Conservation (phyloP, 2,329 filamentous ascomycete genomes). For the Aspergillus sp. region DNA sequence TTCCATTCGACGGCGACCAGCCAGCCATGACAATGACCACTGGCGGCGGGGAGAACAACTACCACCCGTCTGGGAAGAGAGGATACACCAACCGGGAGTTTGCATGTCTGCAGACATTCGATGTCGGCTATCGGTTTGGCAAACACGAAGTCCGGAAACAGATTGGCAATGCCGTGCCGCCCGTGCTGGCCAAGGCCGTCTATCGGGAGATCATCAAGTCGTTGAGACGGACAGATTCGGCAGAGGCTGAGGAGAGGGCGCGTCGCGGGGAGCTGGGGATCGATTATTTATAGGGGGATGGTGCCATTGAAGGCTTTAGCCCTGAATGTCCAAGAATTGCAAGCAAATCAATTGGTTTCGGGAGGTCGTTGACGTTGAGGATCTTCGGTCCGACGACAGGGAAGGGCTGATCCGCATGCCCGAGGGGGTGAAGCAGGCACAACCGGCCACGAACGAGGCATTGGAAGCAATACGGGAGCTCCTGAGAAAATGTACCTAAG, state of each 20-base stretch:
- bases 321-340: too few species aligned
- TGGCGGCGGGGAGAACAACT: slow-evolving; percentile 48
- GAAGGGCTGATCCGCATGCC: too few species aligned
- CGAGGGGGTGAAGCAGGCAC: too few species aligned
- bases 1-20: slow-evolving; percentile 39
- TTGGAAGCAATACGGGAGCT: too few species aligned
- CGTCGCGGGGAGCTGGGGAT: neutral
- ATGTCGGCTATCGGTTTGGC: slow-evolving; percentile 49
- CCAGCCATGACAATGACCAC: slow-evolving; percentile 56
- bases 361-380: too few species aligned
- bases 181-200: slow-evolving; percentile 36
- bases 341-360: too few species aligned
- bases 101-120: slow-evolving; percentile 62
- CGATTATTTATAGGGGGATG: neutral
- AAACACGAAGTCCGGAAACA: slow-evolving; percentile 42
- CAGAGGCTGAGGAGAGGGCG: slow-evolving; percentile 7
- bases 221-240: slow-evolving; percentile 28
- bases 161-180: slow-evolving; percentile 73
- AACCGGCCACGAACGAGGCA: too few species aligned
- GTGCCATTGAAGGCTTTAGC: too few species aligned
- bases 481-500: too few species aligned
- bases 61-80: slow-evolving; percentile 56
- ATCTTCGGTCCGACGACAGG: too few species aligned
- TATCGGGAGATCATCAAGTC: slow-evolving; percentile 29
- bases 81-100: slow-evolving; percentile 59